Evolutionary conservation across 225 moss, liverwort and hornwort species (phyloP).

Genomic region (Pleurozium schreberi): DNA sequence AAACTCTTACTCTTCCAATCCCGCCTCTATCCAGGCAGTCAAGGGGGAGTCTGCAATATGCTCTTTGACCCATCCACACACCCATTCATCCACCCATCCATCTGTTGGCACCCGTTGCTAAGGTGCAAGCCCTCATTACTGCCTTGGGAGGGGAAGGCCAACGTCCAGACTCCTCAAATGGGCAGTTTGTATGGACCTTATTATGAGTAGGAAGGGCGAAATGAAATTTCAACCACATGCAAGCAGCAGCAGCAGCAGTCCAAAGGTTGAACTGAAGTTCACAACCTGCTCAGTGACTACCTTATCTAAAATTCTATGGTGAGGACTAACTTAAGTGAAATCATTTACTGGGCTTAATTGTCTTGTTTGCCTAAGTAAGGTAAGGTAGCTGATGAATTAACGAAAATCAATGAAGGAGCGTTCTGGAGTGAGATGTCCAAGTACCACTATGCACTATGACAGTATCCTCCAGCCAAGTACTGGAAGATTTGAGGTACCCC

Average conservation of each 20-base stretch:
- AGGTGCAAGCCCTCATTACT: no score
- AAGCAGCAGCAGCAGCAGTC: no score
- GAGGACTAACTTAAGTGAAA: not conserved
- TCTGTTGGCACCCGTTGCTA: not conserved
- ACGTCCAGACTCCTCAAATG: not conserved
- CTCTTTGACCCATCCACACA: not conserved
- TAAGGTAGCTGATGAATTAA: not conserved
- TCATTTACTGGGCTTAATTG: not conserved
- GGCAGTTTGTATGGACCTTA: not conserved
- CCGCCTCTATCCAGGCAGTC: not conserved
- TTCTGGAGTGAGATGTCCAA: not conserved
- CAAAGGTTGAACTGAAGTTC: no score
- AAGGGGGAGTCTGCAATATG: conserved; percentile 4
- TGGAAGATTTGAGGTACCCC: conserved; percentile 14
- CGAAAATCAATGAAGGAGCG: not conserved
- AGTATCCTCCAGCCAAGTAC: conserved; percentile 3
- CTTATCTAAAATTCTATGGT: no score
- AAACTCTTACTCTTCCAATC: not conserved
- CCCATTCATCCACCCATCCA: no score
- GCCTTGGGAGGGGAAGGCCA: no score
- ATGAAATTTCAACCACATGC: not conserved
- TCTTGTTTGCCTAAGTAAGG: not conserved
- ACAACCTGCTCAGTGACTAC: no score
- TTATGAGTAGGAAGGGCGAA: not conserved
- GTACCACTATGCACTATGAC: not conserved